phyloP scores from a whole-genome alignment of 164 flowering plant species.

The Stephania japonica region DNA sequence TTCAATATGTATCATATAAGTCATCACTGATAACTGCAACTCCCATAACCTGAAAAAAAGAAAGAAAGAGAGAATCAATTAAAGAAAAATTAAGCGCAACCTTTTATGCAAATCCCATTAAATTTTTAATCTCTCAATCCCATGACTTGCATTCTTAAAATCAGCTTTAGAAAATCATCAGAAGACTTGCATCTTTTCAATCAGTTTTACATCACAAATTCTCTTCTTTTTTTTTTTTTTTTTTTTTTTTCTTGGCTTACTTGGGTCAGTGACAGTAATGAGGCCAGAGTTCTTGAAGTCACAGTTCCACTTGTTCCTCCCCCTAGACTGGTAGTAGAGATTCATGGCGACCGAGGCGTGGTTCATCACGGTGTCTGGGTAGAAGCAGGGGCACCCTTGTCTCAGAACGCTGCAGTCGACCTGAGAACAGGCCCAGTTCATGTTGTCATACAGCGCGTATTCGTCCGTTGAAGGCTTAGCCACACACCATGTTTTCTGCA shows the following conservation, averaged over 20 bases:
- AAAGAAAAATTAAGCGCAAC: not conserved
- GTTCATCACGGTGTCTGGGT: conserved; percentile 55
- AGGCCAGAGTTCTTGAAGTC: conserved; percentile 58
- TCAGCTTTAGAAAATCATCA: too few species aligned
- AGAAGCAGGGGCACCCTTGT: conserved; percentile 47
- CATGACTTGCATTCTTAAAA: not conserved
- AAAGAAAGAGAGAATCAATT: not conserved
- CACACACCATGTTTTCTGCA: conserved; percentile 86
- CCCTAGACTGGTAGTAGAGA: conserved; percentile 61
- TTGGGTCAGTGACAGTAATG: conserved; percentile 57
- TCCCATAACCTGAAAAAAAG: conserved; percentile 11
- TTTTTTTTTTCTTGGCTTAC: conserved; percentile 24
- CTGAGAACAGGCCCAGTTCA: conserved; percentile 58
- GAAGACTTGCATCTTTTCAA: too few species aligned
- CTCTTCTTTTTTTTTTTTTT: too few species aligned
- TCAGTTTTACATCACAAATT: too few species aligned
- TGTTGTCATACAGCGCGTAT: conserved; percentile 35
- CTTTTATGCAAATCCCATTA: not conserved
- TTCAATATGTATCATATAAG: not conserved
- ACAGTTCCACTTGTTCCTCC: conserved; percentile 69
- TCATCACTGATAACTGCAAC: conserved; percentile 2
- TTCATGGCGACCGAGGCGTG: conserved; percentile 92
- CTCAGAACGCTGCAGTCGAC: conserved; percentile 53
- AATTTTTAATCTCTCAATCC: not conserved
- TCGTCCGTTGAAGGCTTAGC: conserved; percentile 76